Evolutionary conservation across 169 alveolate species (phyloP).

Genomic region (Plasmodium coatneyi): DNA sequence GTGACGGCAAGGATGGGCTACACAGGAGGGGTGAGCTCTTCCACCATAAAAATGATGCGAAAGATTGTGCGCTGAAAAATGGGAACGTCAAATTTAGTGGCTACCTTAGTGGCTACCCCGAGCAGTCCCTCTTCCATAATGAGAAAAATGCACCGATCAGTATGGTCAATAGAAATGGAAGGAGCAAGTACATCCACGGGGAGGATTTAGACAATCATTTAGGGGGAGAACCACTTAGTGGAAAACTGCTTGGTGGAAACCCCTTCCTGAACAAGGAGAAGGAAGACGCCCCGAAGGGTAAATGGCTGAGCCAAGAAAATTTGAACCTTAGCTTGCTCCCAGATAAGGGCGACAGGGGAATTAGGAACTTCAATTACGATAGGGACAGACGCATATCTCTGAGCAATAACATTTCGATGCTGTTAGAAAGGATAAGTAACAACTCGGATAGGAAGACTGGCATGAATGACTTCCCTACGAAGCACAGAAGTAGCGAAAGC

Average conservation of each 20-base stretch:
- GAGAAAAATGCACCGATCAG: neutral
- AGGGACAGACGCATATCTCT: conserved; percentile 24
- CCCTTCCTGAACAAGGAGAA: neutral
- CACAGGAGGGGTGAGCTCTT: neutral
- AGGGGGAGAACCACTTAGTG: neutral
- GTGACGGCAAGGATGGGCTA: neutral
- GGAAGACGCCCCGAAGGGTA: neutral
- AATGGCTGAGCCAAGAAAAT: neutral
- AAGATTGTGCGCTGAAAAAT: neutral
- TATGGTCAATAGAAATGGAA: neutral
- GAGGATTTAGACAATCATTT: neutral
- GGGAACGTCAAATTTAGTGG: neutral
- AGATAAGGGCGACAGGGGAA: neutral
- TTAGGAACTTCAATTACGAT: neutral
- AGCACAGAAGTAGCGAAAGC: neutral
- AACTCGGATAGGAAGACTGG: conserved; percentile 39
- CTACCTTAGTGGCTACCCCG: neutral
- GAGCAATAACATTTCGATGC: conserved; percentile 48
- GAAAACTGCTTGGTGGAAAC: neutral
- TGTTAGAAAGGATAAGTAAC: conserved; percentile 42
- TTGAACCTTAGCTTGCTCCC: neutral
- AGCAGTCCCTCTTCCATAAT: neutral
- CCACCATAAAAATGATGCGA: neutral
- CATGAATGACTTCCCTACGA: neutral
- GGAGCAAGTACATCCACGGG: neutral